Evolutionary conservation across 2,329 filamentous ascomycete species (phyloP).

Genomic region (Clarireedia monteithiana): DNA sequence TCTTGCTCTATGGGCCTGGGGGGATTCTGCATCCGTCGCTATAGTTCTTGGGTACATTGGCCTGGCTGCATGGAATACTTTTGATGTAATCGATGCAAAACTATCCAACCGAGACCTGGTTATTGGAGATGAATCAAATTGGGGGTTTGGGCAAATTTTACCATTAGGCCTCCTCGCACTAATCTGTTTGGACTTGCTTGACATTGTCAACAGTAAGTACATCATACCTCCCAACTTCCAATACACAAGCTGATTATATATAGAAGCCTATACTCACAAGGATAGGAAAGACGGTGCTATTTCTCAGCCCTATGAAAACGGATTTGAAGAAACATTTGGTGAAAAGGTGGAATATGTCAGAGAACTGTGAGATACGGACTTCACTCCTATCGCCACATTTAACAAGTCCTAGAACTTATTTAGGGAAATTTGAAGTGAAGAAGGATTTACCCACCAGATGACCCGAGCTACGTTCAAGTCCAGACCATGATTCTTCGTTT

Average conservation of each 20-base stretch:
- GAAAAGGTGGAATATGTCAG: not conserved
- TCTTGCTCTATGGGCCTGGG: constrained; percentile 10
- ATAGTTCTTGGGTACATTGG: constrained; percentile 10
- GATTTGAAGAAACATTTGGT: not conserved
- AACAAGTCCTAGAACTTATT: too few species aligned
- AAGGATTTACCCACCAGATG: too few species aligned
- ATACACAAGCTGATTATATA: not conserved
- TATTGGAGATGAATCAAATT: constrained; percentile 9
- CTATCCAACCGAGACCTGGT: constrained; percentile 9
- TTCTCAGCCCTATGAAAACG: not conserved
- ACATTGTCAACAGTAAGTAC: constrained; percentile 10
- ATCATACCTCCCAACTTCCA: not conserved
- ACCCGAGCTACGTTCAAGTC: too few species aligned
- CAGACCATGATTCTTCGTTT: too few species aligned
- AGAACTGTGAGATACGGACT: too few species aligned
- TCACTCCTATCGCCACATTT: too few species aligned
- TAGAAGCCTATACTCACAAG: constrained; percentile 5
- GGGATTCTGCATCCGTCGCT: constrained; percentile 5
- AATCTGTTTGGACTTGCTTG: constrained; percentile 10
- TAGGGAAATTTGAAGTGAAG: too few species aligned
- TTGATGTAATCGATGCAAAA: constrained; percentile 12
- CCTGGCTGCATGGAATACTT: constrained; percentile 11
- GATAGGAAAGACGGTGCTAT: not conserved
- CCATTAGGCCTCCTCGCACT: constrained; percentile 10
- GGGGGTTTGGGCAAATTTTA: constrained; percentile 15